phyloP scores from a whole-genome alignment of 495 filamentous ascomycete species.

The Polyplosphaeria fusca region DNA sequence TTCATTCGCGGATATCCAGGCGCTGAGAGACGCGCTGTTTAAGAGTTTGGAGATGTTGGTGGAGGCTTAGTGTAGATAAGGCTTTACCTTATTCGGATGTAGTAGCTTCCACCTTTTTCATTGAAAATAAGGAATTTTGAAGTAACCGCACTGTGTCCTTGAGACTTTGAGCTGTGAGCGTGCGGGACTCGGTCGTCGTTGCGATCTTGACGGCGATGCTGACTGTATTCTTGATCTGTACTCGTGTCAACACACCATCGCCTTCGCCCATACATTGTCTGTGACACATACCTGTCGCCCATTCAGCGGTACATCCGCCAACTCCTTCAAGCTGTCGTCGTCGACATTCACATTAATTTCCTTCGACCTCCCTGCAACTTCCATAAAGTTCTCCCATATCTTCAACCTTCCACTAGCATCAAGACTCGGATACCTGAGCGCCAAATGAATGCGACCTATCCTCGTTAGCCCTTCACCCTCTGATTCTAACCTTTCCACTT shows the following conservation, averaged over 20 bases:
- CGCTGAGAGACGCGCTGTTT: not conserved
- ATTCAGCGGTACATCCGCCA: not conserved
- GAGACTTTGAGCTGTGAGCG: not conserved
- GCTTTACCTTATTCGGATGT: too few species aligned
- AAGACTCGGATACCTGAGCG: not conserved
- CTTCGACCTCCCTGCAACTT: not conserved
- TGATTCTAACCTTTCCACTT: not conserved
- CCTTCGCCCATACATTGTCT: not conserved
- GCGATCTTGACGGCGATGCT: slow-evolving; percentile 1
- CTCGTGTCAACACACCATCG: not conserved
- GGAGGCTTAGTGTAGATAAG: too few species aligned
- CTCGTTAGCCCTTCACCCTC: not conserved
- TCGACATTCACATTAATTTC: not conserved
- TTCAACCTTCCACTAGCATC: not conserved
- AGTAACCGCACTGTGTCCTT: not conserved
- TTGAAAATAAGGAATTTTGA: not conserved
- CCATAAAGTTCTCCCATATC: slow-evolving; percentile 1
- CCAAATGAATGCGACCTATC: not conserved
- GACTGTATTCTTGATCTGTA: slow-evolving; percentile 1
- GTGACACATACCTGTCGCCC: not conserved
- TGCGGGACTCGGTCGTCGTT: not conserved
- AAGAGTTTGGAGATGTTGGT: not conserved
- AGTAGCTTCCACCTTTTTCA: not conserved
- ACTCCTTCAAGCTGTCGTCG: not conserved
- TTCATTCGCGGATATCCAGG: not conserved